phyloP scores from a whole-genome alignment of 208 protist genomes.

The Leishmania gerbilli region DNA sequence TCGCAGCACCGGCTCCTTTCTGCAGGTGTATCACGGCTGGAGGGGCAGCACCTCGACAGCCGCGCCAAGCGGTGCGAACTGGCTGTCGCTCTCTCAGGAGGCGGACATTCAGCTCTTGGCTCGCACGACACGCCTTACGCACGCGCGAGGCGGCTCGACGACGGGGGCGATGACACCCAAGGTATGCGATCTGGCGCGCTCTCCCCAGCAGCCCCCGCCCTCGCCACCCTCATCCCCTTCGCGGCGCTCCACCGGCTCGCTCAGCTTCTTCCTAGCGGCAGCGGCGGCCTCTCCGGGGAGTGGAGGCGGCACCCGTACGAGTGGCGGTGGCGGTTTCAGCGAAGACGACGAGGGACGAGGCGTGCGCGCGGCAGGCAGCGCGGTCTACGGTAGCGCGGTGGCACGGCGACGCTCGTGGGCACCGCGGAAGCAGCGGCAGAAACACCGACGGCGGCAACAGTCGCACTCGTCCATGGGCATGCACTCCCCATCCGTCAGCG shows the following conservation, averaged over 20 bases:
- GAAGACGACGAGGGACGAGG: conserved; percentile 5
- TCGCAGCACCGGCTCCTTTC: conserved; percentile 25
- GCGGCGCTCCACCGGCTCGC: conserved; percentile 25
- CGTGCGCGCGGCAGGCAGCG: conserved; percentile 4
- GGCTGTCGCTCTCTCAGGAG: conserved; percentile 15
- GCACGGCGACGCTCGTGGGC: conserved; percentile 29
- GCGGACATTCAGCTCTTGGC: conserved; percentile 25
- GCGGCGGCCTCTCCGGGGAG: background rate
- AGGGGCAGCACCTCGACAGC: background rate
- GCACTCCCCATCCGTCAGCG: conserved; percentile 2
- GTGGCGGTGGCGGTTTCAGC: background rate
- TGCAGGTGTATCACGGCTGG: conserved; percentile 11
- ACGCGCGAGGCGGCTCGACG: background rate
- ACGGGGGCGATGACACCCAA: background rate
- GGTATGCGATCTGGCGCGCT: background rate
- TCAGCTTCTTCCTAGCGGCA: conserved; percentile 20
- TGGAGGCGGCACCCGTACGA: background rate
- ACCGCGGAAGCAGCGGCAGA: conserved; percentile 19
- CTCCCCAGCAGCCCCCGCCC: background rate
- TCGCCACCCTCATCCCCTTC: conserved; percentile 15
- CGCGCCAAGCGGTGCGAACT: background rate
- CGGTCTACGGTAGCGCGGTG: conserved; percentile 28
- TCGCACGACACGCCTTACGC: conserved; percentile 23
- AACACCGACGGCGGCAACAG: background rate
- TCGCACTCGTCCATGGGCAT: conserved; percentile 3